Conservation (phyloP, 805 yeast genomes). For the Wickerhamiella azyma region DNA sequence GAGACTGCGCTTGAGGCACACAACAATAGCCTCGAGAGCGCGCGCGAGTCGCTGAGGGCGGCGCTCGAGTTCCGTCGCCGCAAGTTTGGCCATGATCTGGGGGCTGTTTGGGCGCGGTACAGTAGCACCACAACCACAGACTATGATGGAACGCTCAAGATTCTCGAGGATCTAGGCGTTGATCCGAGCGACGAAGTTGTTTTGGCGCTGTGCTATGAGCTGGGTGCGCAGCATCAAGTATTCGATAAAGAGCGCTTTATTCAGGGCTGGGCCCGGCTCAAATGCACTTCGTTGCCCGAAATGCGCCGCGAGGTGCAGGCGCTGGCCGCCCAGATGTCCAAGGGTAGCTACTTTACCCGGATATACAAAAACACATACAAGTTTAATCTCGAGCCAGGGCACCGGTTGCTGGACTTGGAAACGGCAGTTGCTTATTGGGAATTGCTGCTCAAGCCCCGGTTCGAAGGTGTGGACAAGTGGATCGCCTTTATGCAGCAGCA, state of each 20-base stretch:
- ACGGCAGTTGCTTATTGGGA: conserved; percentile 68
- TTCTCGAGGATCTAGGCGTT: conserved; percentile 50
- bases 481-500: conserved; percentile 32
- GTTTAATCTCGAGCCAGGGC: conserved; percentile 45
- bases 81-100: conserved; percentile 5
- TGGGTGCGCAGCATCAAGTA: conserved; percentile 47
- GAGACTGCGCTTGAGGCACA: conserved; percentile 10
- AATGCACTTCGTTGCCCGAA: conserved; percentile 25
- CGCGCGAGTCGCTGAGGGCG: neutral
- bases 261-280: conserved; percentile 39
- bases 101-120: conserved; percentile 1
- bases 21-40: neutral
- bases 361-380: conserved; percentile 63
- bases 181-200: conserved; percentile 65
- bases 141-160: conserved; percentile 63
- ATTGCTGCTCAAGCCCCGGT: conserved; percentile 39
- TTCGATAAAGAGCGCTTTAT: conserved; percentile 41
- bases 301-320: conserved; percentile 35
- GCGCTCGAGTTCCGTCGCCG: conserved; percentile 4
- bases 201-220: conserved; percentile 53
- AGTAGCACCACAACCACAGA: conserved; percentile 33
- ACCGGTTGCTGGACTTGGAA: conserved; percentile 42
- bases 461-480: conserved; percentile 32
- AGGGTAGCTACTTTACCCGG: conserved; percentile 32
- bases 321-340: conserved; percentile 25